These are phyloP conservation scores for Tulasnella sp. DNA, from an alignment of 768 basidiomycete species.

Conservation along the genomic window DNA sequence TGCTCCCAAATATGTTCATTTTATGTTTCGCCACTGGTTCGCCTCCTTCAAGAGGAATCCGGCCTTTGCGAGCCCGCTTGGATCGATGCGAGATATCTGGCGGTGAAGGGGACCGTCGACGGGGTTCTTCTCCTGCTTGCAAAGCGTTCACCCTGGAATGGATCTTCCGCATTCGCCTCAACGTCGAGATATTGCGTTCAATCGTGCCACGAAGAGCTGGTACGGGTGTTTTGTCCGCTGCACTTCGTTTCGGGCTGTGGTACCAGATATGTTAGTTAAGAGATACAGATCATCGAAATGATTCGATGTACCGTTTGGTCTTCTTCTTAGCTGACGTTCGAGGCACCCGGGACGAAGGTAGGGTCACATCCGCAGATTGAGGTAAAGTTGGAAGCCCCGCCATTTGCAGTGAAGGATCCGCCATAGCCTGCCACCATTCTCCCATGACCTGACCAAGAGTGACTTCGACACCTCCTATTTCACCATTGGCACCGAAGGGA, in stretches of 20 bases:
- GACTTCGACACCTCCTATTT: not conserved
- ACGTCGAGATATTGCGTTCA: constrained; percentile 71
- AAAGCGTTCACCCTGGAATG: constrained; percentile 68
- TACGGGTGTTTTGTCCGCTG: constrained; percentile 6
- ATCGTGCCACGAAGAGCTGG: constrained; percentile 55
- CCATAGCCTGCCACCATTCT: constrained; percentile 73
- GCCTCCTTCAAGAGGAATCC: constrained; percentile 30
- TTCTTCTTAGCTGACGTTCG: constrained; percentile 38
- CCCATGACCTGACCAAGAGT: constrained; percentile 35
- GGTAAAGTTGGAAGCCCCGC: constrained; percentile 60
- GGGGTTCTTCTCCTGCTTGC: constrained; percentile 38
- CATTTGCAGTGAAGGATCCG: constrained; percentile 56
- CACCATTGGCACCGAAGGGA: not conserved
- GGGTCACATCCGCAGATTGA: constrained; percentile 15
- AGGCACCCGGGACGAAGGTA: not conserved
- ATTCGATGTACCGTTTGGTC: constrained; percentile 12
- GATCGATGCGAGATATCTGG: not conserved
- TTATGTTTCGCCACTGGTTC: constrained; percentile 10
- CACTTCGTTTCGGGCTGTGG: constrained; percentile 9
- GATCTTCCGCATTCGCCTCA: constrained; percentile 67
- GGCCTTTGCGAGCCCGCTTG: not conserved
- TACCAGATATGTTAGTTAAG: not conserved
- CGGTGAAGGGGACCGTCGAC: constrained; percentile 8
- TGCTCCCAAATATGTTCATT: constrained; percentile 12
- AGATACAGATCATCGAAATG: not conserved